Conservation (phyloP, 2,329 filamentous ascomycete species). For the Colletotrichum cereale region DNA sequence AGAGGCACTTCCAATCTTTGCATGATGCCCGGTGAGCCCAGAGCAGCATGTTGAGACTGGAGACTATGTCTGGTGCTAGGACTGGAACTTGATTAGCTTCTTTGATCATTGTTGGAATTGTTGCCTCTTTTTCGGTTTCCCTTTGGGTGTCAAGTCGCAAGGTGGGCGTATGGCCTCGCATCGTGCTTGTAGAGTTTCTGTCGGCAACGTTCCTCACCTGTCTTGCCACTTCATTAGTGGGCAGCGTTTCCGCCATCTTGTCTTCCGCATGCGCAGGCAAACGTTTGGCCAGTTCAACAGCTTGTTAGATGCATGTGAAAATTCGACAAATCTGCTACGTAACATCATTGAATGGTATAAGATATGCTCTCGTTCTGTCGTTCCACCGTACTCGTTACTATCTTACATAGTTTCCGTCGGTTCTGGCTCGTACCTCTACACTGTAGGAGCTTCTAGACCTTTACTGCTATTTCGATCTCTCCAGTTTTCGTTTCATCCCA, state of each 20-base stretch:
- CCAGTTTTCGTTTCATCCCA: not conserved
- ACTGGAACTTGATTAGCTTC: not conserved
- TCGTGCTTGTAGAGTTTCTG: too few species aligned
- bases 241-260: too few species aligned
- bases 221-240: too few species aligned
- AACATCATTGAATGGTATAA: not conserved
- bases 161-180: too few species aligned
- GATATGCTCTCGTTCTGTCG: rapidly evolving
- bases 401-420: not conserved
- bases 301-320: too few species aligned
- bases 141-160: too few species aligned
- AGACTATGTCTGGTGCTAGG: not conserved
- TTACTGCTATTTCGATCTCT: not conserved
- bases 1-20: slow-evolving; percentile 38
- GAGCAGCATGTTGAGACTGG: slow-evolving; percentile 30
- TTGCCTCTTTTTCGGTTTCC: not conserved
- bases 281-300: too few species aligned
- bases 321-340: too few species aligned
- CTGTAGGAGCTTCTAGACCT: not conserved
- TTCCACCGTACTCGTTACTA: not conserved
- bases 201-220: too few species aligned
- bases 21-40: slow-evolving; percentile 27
- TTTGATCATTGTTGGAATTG: not conserved
- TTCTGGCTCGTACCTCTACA: too few species aligned
- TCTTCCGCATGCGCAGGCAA: too few species aligned